Percentiles rank a stretch among this genome's conserved stretches.
These are phyloP conservation scores for Apiotrichum brassicae DNA, from an alignment of 1,284 basidiomycete species.

Conservation along the genomic window DNA sequence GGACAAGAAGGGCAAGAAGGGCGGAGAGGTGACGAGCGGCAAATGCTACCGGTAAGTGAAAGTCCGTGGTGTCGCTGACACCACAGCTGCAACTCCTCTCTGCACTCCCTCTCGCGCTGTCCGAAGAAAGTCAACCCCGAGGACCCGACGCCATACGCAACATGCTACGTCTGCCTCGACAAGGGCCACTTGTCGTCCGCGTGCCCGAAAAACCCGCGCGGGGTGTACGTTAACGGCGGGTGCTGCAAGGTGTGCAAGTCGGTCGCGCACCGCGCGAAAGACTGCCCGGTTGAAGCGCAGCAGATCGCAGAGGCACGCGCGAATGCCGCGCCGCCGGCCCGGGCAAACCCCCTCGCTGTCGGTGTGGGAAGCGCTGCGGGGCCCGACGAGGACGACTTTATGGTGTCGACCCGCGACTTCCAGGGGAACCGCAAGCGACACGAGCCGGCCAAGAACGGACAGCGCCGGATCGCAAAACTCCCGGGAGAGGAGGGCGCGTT, in stretches of 20 bases:
- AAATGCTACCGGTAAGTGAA: slow-evolving; percentile 71
- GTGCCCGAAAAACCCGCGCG: slow-evolving; percentile 75
- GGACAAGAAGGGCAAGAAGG: slow-evolving; percentile 21
- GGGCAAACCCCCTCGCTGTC: background rate
- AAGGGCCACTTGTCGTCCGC: slow-evolving; percentile 73
- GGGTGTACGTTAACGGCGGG: slow-evolving; percentile 87
- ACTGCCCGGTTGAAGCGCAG: slow-evolving; percentile 53
- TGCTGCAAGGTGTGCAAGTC: slow-evolving; percentile 80
- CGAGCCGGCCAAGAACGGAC: slow-evolving; percentile 34
- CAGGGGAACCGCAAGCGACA: slow-evolving; percentile 14
- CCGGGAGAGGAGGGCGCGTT: slow-evolving; percentile 19
- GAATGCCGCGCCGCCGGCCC: background rate
- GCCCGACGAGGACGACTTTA: slow-evolving; percentile 91
- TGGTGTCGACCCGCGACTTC: slow-evolving; percentile 53
- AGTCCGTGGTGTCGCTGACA: slow-evolving; percentile 1
- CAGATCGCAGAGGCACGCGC: slow-evolving; percentile 19
- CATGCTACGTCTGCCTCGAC: slow-evolving; percentile 80
- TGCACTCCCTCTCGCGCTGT: slow-evolving; percentile 72
- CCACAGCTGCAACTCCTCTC: slow-evolving; percentile 70
- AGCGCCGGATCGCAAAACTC: slow-evolving; percentile 25
- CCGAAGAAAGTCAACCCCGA: slow-evolving; percentile 58
- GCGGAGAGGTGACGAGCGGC: slow-evolving; percentile 50
- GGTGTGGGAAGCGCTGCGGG: slow-evolving; percentile 51
- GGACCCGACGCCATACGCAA: slow-evolving; percentile 76
- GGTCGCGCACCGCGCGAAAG: slow-evolving; percentile 75